A percentile compares a stretch with the other conserved stretches of the same genome.
phyloP scores from a whole-genome alignment of 2,329 filamentous ascomycete genomes.

The Fusarium burgessii region DNA sequence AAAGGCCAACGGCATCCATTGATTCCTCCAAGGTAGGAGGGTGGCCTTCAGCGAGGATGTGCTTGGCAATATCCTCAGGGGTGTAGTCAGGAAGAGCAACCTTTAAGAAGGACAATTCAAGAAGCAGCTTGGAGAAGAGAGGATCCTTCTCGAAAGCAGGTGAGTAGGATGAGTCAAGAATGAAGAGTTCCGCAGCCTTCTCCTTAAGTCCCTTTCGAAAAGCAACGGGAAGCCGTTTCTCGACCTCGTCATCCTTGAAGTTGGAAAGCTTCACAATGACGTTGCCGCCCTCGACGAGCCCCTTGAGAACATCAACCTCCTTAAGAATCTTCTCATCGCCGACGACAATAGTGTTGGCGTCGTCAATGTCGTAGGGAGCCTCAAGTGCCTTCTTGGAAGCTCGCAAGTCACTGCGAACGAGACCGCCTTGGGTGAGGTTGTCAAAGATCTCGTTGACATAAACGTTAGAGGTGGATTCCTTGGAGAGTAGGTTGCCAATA shows the following conservation, averaged over 20 bases:
- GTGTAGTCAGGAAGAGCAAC: constrained; percentile 76
- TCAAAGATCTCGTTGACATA: constrained; percentile 72
- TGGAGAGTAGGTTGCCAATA: constrained; percentile 72
- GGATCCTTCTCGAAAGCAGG: constrained; percentile 75
- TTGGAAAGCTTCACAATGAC: constrained; percentile 81
- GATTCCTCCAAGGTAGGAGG: constrained; percentile 63
- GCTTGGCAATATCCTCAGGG: constrained; percentile 72
- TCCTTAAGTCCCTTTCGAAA: constrained; percentile 79
- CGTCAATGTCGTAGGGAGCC: constrained; percentile 82
- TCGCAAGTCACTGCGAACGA: constrained; percentile 86
- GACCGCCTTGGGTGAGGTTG: constrained; percentile 79
- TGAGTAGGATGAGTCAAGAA: constrained; percentile 78
- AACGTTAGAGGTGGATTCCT: constrained; percentile 75
- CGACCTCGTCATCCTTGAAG: constrained; percentile 87
- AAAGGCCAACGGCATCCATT: constrained; percentile 75
- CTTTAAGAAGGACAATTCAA: constrained; percentile 86
- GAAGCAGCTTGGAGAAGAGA: constrained; percentile 73
- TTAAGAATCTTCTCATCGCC: constrained; percentile 84
- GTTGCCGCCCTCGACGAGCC: constrained; percentile 76
- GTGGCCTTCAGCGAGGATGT: constrained; percentile 70
- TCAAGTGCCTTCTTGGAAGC: constrained; percentile 86
- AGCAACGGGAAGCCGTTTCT: constrained; percentile 81
- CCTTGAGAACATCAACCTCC: constrained; percentile 79
- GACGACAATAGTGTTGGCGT: constrained; percentile 83
- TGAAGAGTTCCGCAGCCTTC: constrained; percentile 77